Evolutionary conservation across 1,139 yeast genomes (phyloP).

Genomic region (Scheffersomyces quercinus): DNA sequence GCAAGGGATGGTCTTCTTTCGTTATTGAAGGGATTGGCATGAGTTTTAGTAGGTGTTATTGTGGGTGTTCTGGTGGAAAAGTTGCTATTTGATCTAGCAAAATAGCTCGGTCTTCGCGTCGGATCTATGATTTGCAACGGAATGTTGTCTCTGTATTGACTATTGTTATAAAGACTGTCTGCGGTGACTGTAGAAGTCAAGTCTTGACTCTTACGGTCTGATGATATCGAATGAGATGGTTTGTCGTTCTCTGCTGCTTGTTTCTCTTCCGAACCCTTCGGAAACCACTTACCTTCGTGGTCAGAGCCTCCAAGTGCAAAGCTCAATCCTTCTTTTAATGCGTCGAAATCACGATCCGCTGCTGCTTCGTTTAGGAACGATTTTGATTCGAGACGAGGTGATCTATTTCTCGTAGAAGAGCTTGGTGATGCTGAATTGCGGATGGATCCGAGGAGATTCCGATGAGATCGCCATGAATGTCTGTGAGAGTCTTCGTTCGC

Average conservation of each 20-base stretch:
- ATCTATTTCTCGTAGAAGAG: background rate
- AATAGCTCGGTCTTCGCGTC: background rate
- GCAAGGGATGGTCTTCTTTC: too few species aligned
- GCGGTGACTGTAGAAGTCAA: background rate
- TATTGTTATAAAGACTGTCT: background rate
- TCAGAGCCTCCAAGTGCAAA: conserved; percentile 37
- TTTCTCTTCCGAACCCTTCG: conserved; percentile 12
- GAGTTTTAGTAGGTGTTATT: background rate
- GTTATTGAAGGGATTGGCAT: too few species aligned
- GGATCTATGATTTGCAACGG: conserved; percentile 16
- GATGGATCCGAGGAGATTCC: background rate
- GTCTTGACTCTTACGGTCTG: background rate
- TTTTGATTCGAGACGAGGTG: conserved; percentile 1
- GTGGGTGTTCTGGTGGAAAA: background rate
- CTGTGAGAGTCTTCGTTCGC: background rate
- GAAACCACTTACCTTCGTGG: conserved; percentile 34
- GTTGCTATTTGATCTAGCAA: background rate
- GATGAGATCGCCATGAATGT: background rate
- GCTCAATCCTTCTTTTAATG: conserved; percentile 37
- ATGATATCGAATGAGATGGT: too few species aligned
- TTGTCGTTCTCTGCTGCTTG: too few species aligned
- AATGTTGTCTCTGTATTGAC: conserved; percentile 21
- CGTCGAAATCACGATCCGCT: conserved; percentile 32
- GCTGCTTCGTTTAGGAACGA: conserved; percentile 28
- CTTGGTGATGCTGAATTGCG: background rate